A percentile compares a stretch with the other conserved stretches of the same genome.
Evolutionary conservation across 2,329 filamentous ascomycete genomes (phyloP).

Genomic region (Thelonectria discophora): DNA sequence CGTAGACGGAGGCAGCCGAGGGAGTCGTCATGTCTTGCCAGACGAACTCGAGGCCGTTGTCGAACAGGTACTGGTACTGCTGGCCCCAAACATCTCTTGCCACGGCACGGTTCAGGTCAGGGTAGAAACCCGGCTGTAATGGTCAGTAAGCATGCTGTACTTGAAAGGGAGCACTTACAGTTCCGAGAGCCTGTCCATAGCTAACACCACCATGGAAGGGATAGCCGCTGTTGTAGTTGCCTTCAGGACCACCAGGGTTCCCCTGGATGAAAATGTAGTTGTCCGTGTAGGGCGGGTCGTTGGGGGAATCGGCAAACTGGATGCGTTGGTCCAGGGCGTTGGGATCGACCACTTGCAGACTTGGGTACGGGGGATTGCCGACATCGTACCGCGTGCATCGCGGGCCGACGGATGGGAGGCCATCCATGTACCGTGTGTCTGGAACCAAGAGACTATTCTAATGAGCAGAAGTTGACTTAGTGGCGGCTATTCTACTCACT

Average conservation of each 20-base stretch:
- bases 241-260: neutral
- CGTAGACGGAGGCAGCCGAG: neutral
- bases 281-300: neutral
- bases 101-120: constrained; percentile 3
- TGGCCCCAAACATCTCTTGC: constrained; percentile 7
- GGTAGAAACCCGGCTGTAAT: constrained; percentile 2
- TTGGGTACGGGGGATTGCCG: neutral
- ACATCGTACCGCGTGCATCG: neutral
- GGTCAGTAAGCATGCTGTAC: neutral
- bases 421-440: neutral
- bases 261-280: constrained; percentile 1
- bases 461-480: neutral
- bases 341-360: neutral
- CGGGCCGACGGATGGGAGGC: neutral
- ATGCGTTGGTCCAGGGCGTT: neutral
- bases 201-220: constrained; percentile 13
- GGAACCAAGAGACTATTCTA: neutral
- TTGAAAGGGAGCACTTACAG: neutral
- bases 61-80: constrained; percentile 12
- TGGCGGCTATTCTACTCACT: neutral
- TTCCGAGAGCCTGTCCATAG: constrained; percentile 5
- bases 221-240: constrained; percentile 6
- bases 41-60: constrained; percentile 7
- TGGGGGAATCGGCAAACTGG: neutral
- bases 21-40: constrained; percentile 18